Conservation (phyloP, 1,284 basidiomycete genomes). For the Apiotrichum laibachii region DNA sequence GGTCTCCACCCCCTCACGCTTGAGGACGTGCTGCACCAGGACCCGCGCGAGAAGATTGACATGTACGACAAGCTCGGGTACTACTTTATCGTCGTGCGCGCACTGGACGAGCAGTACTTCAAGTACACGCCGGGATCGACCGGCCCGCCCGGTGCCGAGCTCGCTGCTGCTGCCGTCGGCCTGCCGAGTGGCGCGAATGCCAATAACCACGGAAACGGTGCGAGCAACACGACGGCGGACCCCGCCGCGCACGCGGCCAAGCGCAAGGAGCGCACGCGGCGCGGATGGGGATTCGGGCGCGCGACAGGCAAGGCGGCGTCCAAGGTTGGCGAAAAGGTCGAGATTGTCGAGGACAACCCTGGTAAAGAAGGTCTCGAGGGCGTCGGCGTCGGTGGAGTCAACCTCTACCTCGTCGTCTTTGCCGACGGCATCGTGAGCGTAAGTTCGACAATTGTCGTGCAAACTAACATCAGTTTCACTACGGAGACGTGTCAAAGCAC, state of each 20-base stretch:
- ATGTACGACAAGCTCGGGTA: constrained; percentile 85
- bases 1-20: constrained; percentile 83
- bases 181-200: background rate
- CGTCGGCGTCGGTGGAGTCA: constrained; percentile 69
- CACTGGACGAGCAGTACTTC: constrained; percentile 69
- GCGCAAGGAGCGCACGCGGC: constrained; percentile 28
- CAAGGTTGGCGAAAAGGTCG: constrained; percentile 51
- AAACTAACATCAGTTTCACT: no score
- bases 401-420: constrained; percentile 83
- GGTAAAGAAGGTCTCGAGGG: constrained; percentile 61
- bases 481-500: constrained; percentile 86
- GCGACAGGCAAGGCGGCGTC: constrained; percentile 31
- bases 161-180: background rate
- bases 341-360: constrained; percentile 58
- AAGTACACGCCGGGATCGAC: constrained; percentile 53
- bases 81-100: constrained; percentile 86
- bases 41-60: constrained; percentile 90
- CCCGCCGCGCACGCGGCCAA: constrained; percentile 9
- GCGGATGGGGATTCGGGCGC: constrained; percentile 44
- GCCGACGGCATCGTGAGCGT: constrained; percentile 85
- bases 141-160: constrained; percentile 7
- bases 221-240: background rate
- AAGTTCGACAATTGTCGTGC: no score
- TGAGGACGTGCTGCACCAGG: constrained; percentile 93
- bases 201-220: background rate